Evolutionary conservation across 371 early-diverging fungal genomes (phyloP).

Genomic region (Saksenaea oblongispora): DNA sequence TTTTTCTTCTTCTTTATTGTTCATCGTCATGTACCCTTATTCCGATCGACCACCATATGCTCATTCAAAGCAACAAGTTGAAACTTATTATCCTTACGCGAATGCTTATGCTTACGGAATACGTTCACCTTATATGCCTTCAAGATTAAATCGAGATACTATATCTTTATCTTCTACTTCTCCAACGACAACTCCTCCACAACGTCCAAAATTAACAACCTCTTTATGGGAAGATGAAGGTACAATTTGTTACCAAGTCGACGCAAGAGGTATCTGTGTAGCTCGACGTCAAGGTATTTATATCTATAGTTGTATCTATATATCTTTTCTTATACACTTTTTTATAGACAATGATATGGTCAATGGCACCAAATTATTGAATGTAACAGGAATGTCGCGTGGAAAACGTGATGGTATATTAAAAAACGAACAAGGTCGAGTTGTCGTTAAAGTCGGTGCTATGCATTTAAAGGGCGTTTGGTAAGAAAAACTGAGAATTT

Average conservation of each 20-base stretch:
- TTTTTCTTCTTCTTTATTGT: neutral
- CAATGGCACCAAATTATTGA: conserved; percentile 78
- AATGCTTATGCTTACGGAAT: neutral
- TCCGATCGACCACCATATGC: conserved; percentile 1
- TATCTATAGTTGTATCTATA: neutral
- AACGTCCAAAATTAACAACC: conserved; percentile 64
- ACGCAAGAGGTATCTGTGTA: conserved; percentile 76
- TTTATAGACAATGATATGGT: conserved; percentile 67
- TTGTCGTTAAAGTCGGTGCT: conserved; percentile 75
- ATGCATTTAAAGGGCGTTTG: conserved; percentile 84
- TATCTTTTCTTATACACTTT: neutral
- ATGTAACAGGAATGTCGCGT: conserved; percentile 77
- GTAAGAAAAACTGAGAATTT: conserved; percentile 41
- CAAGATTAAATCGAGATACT: conserved; percentile 1
- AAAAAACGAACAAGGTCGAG: conserved; percentile 74
- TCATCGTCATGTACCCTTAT: neutral
- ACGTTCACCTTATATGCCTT: neutral
- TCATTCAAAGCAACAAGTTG: conserved; percentile 3
- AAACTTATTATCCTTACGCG: neutral
- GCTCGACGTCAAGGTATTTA: conserved; percentile 73
- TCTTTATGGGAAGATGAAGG: conserved; percentile 85
- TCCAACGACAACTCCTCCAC: neutral
- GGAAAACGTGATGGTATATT: conserved; percentile 80
- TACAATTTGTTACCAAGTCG: conserved; percentile 79
- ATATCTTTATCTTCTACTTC: neutral